Percentiles rank a stretch among this genome's conserved stretches.
These are phyloP conservation scores for Dothidotthia symphoricarpi DNA, from an alignment of 2,329 filamentous ascomycete genomes.

Conservation along the genomic window DNA sequence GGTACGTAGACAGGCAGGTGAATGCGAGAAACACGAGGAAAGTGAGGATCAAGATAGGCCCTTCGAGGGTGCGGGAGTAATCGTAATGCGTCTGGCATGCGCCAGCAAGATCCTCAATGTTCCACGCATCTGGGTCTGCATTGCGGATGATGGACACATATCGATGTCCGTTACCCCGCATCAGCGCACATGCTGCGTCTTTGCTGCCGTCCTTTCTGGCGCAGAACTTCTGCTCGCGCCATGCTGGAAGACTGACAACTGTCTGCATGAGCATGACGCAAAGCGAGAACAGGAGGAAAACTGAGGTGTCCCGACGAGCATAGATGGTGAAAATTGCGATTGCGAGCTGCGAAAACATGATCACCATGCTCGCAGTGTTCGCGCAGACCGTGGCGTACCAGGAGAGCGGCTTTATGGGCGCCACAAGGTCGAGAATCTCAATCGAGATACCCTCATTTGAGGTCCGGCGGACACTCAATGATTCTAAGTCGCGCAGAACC, in stretches of 20 bases:
- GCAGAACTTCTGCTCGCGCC: constrained; percentile 1
- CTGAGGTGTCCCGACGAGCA: background rate
- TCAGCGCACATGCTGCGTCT: constrained; percentile 1
- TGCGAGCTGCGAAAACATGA: background rate
- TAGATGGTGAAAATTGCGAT: background rate
- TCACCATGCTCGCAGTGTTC: too few species aligned
- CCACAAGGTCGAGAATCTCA: too few species aligned
- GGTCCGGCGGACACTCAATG: background rate
- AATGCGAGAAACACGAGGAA: background rate
- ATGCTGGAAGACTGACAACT: background rate
- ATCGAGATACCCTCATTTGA: too few species aligned
- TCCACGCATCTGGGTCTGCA: background rate
- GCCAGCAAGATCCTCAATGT: constrained; percentile 4
- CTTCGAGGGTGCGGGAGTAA: constrained; percentile 1
- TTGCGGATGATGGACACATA: constrained; percentile 6
- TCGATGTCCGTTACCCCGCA: constrained; percentile 4
- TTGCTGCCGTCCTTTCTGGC: background rate
- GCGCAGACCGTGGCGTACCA: background rate
- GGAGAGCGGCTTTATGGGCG: too few species aligned
- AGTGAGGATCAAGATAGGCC: background rate
- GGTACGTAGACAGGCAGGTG: background rate
- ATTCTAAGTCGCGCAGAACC: constrained; percentile 2
- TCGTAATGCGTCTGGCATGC: background rate
- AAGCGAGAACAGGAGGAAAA: background rate
- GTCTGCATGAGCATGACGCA: background rate